phyloP scores from a whole-genome alignment of 2,329 filamentous ascomycete genomes.

The Colletotrichum zoysiae region DNA sequence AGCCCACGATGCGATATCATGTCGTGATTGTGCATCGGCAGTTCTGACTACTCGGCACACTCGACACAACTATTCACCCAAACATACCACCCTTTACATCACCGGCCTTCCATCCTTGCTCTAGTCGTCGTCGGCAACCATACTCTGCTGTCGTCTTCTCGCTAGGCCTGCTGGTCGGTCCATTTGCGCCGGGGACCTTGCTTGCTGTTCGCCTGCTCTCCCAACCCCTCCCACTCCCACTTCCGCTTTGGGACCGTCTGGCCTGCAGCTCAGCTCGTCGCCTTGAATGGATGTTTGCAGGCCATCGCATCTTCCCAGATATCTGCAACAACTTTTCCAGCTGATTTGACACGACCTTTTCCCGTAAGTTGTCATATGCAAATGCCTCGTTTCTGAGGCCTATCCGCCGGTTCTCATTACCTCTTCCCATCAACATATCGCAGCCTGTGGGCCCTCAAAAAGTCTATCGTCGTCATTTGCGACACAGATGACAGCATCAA shows the following conservation, averaged over 20 bases:
- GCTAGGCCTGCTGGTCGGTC: conserved; percentile 22
- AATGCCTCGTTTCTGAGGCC: background rate
- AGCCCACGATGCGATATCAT: conserved; percentile 26
- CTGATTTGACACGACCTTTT: conserved; percentile 31
- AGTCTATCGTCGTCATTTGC: conserved; percentile 22
- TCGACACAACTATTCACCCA: background rate
- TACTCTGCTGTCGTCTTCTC: background rate
- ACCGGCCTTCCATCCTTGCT: conserved; percentile 8
- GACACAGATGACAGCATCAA: conserved; percentile 26
- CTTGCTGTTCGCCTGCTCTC: conserved; percentile 10
- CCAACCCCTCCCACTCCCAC: conserved; percentile 25
- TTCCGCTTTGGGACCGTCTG: conserved; percentile 31
- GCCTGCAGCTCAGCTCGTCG: conserved; percentile 38
- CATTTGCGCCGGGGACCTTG: conserved; percentile 39
- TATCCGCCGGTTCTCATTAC: background rate
- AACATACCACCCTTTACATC: conserved; percentile 11
- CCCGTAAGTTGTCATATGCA: conserved; percentile 27
- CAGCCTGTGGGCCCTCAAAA: conserved; percentile 27
- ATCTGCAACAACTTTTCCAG: conserved; percentile 5
- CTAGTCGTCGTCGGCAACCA: conserved; percentile 12
- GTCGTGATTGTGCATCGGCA: conserved; percentile 31
- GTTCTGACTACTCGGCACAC: conserved; percentile 5
- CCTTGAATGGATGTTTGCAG: conserved; percentile 30
- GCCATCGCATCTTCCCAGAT: conserved; percentile 1
- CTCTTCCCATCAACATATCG: conserved; percentile 9